These are phyloP conservation scores for Boletus coccyginus DNA, from an alignment of 768 basidiomycete genomes.

Conservation along the genomic window DNA sequence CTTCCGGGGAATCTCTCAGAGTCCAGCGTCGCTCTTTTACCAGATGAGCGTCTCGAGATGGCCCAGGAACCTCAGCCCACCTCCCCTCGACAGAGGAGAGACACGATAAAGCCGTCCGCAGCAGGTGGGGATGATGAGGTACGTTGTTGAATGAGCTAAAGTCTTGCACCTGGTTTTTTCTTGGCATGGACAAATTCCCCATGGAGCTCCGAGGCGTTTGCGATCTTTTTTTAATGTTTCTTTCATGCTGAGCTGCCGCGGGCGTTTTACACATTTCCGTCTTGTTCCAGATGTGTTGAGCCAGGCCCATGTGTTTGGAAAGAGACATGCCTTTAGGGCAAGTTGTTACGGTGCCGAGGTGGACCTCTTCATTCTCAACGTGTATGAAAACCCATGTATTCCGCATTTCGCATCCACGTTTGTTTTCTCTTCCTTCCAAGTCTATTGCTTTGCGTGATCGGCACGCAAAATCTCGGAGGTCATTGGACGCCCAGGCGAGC, in stretches of 20 bases:
- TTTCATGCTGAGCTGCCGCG: not conserved
- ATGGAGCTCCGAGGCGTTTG: not conserved
- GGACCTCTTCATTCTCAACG: not conserved
- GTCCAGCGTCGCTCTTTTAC: conserved; percentile 45
- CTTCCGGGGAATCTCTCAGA: conserved; percentile 48
- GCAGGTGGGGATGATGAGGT: conserved; percentile 11
- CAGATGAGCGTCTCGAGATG: conserved; percentile 40
- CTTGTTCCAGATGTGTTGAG: not conserved
- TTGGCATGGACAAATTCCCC: not conserved
- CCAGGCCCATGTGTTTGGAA: not conserved
- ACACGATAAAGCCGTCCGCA: conserved; percentile 9
- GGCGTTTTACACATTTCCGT: not conserved
- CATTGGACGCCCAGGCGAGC: too few relatives aligned
- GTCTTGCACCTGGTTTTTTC: not conserved
- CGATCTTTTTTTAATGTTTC: too few relatives aligned
- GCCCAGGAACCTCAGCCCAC: not conserved
- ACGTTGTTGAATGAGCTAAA: not conserved
- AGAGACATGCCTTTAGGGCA: not conserved
- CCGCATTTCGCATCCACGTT: too few relatives aligned
- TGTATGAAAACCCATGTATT: not conserved
- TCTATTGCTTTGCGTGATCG: too few relatives aligned
- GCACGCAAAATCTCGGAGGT: too few relatives aligned
- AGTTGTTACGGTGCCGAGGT: too few relatives aligned
- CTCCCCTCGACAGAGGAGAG: conserved; percentile 16
- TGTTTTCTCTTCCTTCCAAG: too few relatives aligned